phyloP scores from a whole-genome alignment of 2,329 filamentous ascomycete species.

The Neodidymelliopsis sp. region DNA sequence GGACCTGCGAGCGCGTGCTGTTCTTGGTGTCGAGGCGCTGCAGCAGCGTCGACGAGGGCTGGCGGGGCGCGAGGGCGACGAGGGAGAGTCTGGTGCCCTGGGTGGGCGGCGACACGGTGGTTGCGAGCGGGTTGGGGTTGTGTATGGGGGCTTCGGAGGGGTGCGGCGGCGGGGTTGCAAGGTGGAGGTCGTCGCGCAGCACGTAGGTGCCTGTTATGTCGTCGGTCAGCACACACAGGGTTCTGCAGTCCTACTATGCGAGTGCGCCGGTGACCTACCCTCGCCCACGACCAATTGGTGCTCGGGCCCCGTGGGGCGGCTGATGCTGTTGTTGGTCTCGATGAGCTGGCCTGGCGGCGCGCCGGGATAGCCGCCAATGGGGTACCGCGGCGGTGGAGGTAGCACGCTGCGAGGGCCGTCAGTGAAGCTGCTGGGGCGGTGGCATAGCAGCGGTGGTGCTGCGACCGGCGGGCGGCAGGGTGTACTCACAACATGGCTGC shows the following conservation, averaged over 20 bases:
- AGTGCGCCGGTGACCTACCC: conserved; percentile 63
- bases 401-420: conserved; percentile 63
- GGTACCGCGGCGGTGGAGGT: conserved; percentile 84
- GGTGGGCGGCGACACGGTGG: conserved; percentile 81
- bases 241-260: no score
- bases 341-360: conserved; percentile 78
- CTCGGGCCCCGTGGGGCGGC: conserved; percentile 80
- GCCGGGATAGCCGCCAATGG: conserved; percentile 76
- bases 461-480: conserved; percentile 37
- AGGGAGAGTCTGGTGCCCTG: conserved; percentile 85
- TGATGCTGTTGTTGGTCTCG: conserved; percentile 91
- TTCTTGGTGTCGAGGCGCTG: conserved; percentile 51
- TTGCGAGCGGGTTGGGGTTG: conserved; percentile 91
- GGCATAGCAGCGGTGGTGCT: conserved; percentile 18
- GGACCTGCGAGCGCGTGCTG: conserved; percentile 52
- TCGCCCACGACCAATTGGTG: conserved; percentile 93
- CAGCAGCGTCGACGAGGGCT: conserved; percentile 52
- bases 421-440: conserved; percentile 31
- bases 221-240: conserved; percentile 23
- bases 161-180: conserved; percentile 93
- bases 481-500: conserved; percentile 48
- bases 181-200: conserved; percentile 86
- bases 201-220: conserved; percentile 77
- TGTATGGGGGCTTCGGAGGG: conserved; percentile 88
- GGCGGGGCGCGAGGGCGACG: conserved; percentile 69